Evolutionary conservation across 495 filamentous ascomycete genomes (phyloP), one percentile per base, ranked within the genome.

Genomic region (Penicillium longicatenatum): DNA sequence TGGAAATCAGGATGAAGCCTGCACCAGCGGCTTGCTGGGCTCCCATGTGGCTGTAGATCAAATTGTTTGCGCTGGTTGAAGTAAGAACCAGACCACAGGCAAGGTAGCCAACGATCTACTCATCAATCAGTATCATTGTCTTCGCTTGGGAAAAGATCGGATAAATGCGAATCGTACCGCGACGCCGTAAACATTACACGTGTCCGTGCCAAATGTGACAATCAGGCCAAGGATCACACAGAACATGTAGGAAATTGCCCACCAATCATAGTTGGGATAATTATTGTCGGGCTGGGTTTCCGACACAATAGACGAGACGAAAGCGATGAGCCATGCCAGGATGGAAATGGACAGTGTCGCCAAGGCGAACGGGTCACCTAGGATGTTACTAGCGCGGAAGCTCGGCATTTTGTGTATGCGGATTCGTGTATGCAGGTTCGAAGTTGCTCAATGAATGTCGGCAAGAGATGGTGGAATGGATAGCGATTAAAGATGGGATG

Each of bases 341-440:
- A 89, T 80, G 55, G 92, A 86, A 73, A 99, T 97, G 26, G 92
- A 96, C 41, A 94, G 84, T 16, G 94, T 99, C 42, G 92, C 92
- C 41, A 98, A 83, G 50, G 94, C 93, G 76, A 99, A 97, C 3
- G 95, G 95, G 76, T 98, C 93, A 63, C 94, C 94, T 48, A 97
- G 78, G 52, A 98, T 90, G 72, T 97, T 92, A 65, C 90, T 91
- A 70, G 92, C 74, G 61, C 83, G 88, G 64, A 95, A 86, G 65
- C 83, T 84, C 60, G 69, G 84, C 79, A 75, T 80, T 64, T 47
- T 75, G 58, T 29, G 20, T 39, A 39, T 11, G 35, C 31, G 54
- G 31, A 53, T 50, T 37, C 26, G 58, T 29, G 20, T 39, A 39
- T 11, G 35, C 26, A 52, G 31, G 51, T 52, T 37, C 50, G 43